Evolutionary conservation across 2,329 filamentous ascomycete species (phyloP).

Genomic region (Cladorrhinum sp.): DNA sequence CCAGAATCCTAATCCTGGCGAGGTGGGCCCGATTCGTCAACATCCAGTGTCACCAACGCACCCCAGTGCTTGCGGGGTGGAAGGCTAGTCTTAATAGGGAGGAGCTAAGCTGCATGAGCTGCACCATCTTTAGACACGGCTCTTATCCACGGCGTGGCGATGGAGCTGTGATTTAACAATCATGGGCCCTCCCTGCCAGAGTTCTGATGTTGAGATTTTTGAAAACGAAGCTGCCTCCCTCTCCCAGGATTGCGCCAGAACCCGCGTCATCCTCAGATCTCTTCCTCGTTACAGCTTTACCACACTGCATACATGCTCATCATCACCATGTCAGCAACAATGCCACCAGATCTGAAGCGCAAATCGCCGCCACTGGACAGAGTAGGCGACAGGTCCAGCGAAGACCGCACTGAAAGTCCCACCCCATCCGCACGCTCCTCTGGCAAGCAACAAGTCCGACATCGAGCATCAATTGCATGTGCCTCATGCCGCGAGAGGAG

Average conservation of each 20-base stretch:
- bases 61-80: conserved; percentile 14
- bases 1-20: conserved; percentile 14
- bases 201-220: not conserved
- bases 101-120: conserved; percentile 14
- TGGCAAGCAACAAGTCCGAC: conserved; percentile 39
- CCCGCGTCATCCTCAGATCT: not conserved
- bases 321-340: conserved; percentile 12
- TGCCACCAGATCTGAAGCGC: conserved; percentile 18
- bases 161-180: conserved; percentile 19
- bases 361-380: conserved; percentile 24
- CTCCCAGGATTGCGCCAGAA: not conserved
- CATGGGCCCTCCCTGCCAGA: conserved; percentile 10
- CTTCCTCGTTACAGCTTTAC: not conserved
- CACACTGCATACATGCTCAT: not conserved
- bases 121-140: conserved; percentile 23
- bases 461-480: conserved; percentile 54
- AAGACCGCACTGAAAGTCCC: conserved; percentile 37
- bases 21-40: conserved; percentile 18
- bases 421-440: conserved; percentile 28
- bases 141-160: conserved; percentile 21
- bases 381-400: conserved; percentile 30
- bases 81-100: conserved; percentile 21
- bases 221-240: not conserved
- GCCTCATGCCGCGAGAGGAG: conserved; percentile 49
- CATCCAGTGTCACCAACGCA: conserved; percentile 2